phyloP scores from a whole-genome alignment of 129 eudicot species.

The Solidago caesia region DNA sequence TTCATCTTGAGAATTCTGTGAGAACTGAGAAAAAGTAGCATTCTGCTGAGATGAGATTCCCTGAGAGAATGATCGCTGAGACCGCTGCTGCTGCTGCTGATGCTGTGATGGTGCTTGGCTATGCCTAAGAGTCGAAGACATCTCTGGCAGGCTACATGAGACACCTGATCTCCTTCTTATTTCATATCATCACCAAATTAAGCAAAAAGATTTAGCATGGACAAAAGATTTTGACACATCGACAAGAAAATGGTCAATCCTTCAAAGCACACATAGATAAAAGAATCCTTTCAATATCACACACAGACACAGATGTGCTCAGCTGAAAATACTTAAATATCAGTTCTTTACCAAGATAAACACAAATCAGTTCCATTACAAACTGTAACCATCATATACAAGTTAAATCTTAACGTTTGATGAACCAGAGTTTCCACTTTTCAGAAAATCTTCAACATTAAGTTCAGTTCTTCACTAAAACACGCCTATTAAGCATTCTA shows the following conservation, averaged over 20 bases:
- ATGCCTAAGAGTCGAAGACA: slow-evolving; percentile 51
- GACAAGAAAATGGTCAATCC: not conserved
- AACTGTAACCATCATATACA: not conserved
- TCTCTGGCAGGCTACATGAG: slow-evolving; percentile 47
- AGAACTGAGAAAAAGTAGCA: slow-evolving; percentile 73
- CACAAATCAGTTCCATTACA: slow-evolving; percentile 20
- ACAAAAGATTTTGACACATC: not conserved
- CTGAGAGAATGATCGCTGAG: slow-evolving; percentile 80
- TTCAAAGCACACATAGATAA: slow-evolving; percentile 1
- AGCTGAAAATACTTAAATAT: slow-evolving; percentile 2
- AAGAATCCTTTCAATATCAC: slow-evolving; percentile 1
- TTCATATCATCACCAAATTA: slow-evolving; percentile 27
- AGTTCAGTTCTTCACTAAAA: slow-evolving; percentile 22
- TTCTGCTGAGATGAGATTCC: slow-evolving; percentile 72
- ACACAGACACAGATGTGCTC: slow-evolving; percentile 15
- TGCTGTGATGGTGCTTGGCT: slow-evolving; percentile 56
- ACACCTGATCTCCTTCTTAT: slow-evolving; percentile 49
- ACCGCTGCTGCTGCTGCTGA: slow-evolving; percentile 61
- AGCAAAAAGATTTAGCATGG: slow-evolving; percentile 10
- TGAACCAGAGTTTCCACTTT: not conserved
- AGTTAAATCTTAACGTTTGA: slow-evolving; percentile 13
- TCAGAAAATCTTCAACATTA: slow-evolving; percentile 11
- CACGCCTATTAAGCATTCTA: not conserved
- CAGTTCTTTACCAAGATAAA: slow-evolving; percentile 4
- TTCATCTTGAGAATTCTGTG: slow-evolving; percentile 70